Evolutionary conservation across 345 rosid species (phyloP), one percentile per base, ranked within the genome.

Genomic region (Diplotaxis tenuifolia): DNA sequence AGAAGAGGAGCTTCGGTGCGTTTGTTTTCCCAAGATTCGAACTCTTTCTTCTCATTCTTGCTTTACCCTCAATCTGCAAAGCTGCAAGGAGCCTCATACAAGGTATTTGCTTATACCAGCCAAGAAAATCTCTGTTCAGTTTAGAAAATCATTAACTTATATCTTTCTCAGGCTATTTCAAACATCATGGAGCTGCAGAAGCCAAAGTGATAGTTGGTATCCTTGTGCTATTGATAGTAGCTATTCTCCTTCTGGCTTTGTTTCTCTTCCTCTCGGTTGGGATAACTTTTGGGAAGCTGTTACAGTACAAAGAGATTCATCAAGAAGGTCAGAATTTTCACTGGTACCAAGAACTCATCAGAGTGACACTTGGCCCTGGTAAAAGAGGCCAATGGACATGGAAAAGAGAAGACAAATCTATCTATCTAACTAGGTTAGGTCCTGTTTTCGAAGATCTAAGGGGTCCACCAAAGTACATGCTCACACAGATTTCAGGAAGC

Each of bases 401-500:
- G 97, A 87, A 86, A 82, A 80, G 75, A 70, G 75, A 81, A 70
- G 32, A 83, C 2, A 75, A 73, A 16, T 88, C 88, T 9, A 16
- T 74, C 20, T 81, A 80, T 67, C 82, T 82, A 40, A 79, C 73
- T 64, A 83, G 69, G 72, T 68, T 87, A 23, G 98, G 97, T 67
- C 86, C 97, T 38, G 82, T 94, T 8, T 94, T 91, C 52, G 90
- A 88, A 82, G 96, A 94, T 72, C 83, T 94, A 40, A 81, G 98
- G 65, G 98, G 98, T 7, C 98, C 98, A 8, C 98, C 98, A 22
- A 88, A 94, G 65, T 94, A 94, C 82, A 94, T 94, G 97, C 89
- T 94, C 18, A 84, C 98, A 42, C 97, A 87, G 83, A 91, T 94
- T 32, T 80, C 93, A 12, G 75, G 83, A 16, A 72, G 82, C 64